phyloP scores from a whole-genome alignment of 805 yeast species.

The Metschnikowia gelsemii region DNA sequence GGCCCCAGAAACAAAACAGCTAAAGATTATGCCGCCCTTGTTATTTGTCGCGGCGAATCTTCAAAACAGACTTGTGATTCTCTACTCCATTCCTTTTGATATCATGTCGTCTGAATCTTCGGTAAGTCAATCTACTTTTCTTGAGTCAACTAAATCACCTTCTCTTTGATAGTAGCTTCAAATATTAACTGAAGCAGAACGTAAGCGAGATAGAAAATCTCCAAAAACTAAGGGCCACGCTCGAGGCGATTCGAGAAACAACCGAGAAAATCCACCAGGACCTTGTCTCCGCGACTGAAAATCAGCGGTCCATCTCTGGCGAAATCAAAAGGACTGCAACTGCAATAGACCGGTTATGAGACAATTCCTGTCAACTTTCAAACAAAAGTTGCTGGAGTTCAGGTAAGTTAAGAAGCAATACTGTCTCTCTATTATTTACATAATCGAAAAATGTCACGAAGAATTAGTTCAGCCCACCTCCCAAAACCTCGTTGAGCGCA shows the following conservation, averaged over 20 bases:
- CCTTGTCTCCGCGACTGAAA: constrained; percentile 22
- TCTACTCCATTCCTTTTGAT: neutral
- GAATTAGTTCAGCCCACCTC: too few species aligned
- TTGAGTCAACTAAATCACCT: too few species aligned
- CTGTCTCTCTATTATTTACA: too few species aligned
- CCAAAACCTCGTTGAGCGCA: too few species aligned
- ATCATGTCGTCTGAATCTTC: neutral
- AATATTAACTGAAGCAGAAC: neutral
- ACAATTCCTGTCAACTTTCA: too few species aligned
- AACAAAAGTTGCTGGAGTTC: too few species aligned
- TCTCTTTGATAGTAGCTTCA: too few species aligned
- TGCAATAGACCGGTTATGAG: constrained; percentile 7
- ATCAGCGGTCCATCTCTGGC: constrained; percentile 15
- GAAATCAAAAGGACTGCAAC: constrained; percentile 10
- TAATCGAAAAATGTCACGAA: too few species aligned
- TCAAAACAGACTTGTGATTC: neutral
- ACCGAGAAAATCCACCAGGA: constrained; percentile 30
- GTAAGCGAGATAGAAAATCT: constrained; percentile 20
- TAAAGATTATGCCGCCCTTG: too few species aligned
- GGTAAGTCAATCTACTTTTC: neutral
- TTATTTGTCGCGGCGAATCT: too few species aligned
- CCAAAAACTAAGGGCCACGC: constrained; percentile 29
- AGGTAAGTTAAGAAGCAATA: too few species aligned
- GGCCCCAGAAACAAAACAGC: neutral
- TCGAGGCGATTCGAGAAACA: constrained; percentile 31